Conservation (phyloP, 2,329 filamentous ascomycete species). For the Aspergillus sp. region DNA sequence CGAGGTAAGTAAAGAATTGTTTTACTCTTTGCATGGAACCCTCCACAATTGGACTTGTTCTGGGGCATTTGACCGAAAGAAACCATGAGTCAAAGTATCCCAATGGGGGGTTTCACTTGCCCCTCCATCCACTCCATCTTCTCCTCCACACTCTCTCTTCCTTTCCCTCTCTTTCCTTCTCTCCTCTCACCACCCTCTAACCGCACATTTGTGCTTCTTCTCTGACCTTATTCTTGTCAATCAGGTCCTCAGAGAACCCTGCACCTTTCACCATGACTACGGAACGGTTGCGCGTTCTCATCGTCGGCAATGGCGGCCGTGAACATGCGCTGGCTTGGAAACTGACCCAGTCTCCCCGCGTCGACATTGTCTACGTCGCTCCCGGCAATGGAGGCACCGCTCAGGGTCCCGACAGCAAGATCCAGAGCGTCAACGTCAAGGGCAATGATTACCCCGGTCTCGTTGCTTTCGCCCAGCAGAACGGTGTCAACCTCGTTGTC, state of each 20-base stretch:
- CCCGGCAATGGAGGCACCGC: conserved; percentile 87
- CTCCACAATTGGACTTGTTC: not conserved
- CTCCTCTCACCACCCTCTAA: not conserved
- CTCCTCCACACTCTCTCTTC: not conserved
- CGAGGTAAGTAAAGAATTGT: not conserved
- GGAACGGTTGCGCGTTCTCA: conserved; percentile 68
- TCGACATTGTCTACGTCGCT: conserved; percentile 70
- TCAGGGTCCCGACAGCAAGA: conserved; percentile 56
- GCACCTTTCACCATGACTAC: conserved; percentile 37
- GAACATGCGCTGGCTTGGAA: conserved; percentile 97
- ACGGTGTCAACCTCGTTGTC: conserved; percentile 78
- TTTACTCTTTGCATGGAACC: not conserved
- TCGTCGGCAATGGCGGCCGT: conserved; percentile 90
- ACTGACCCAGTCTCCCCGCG: conserved; percentile 75
- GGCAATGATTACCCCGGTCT: conserved; percentile 77
- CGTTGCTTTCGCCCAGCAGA: conserved; percentile 70
- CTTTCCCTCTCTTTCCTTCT: not conserved
- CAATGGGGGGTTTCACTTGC: not conserved
- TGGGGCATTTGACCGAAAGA: not conserved
- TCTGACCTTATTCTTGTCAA: not conserved
- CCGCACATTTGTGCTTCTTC: not conserved
- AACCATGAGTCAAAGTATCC: not conserved
- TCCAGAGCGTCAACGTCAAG: conserved; percentile 71
- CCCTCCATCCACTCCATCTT: not conserved
- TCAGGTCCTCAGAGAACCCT: conserved; percentile 12